Evolutionary conservation across 169 alveolate genomes (phyloP), one percentile per base, ranked within the genome.

Genomic region (Cryptosporidium ubiquitum): DNA sequence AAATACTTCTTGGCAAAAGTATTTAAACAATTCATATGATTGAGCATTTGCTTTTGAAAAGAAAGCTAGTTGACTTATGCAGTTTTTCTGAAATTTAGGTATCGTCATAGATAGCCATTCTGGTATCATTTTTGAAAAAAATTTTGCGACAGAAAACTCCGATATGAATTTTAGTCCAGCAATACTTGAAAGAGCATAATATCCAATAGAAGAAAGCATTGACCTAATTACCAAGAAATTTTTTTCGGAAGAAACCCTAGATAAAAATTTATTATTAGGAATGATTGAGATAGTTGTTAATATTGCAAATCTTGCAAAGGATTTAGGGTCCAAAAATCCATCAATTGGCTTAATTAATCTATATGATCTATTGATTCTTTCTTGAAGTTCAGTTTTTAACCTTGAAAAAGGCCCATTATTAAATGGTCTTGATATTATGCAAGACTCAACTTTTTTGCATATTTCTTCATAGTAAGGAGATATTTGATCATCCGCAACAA

Each of bases 221-320:
- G 71, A 1, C n/a, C 71, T 64, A 64, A 64, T 31, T 31, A 18
- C 33, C 9, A 64, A 16, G 18, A 64, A 64, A 33, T 64, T 31
- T 29, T 49, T 64, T 64, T 64, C 71, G 7, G 71, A 14, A 33
- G 71, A 64, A 64, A 64, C 29, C 3, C 12, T 35, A 0, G 71
- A 64, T 12, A 64, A 12, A 33, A 33, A 64, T 3, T 31, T 31
- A 26, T 31, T 35, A 31, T 64, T 64, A 6, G 49, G 71, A 64
- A 64, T 31, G 29, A 12, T 64, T 1, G 71, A 64, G n/a, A 64
- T 64, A 12, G 71, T 6, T 37, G 51, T 64, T 37, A 64, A 37
- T 35, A 64, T 5, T n/a, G 31, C 71, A 64, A 64, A 64, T 10
- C 71, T 64, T 64, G 71, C 71, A 37, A 64, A 64, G n/a, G 42